phyloP scores from a whole-genome alignment of 192 early-diverging fungal species.

The Gaertneriomyces sp. region DNA sequence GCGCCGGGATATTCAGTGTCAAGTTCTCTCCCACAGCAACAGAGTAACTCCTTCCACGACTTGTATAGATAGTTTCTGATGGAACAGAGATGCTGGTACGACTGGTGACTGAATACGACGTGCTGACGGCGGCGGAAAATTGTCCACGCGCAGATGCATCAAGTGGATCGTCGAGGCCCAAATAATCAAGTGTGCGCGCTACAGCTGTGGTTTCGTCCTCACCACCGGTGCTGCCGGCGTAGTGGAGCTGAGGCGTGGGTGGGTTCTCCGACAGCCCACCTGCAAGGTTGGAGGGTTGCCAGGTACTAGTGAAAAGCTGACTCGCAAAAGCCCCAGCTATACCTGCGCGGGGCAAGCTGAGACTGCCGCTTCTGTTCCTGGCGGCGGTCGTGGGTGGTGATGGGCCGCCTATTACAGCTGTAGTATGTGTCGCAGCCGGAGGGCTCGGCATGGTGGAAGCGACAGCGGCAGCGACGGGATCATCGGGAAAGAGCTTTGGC shows the following conservation, averaged over 20 bases:
- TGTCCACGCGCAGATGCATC: constrained; percentile 7
- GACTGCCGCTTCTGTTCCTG: constrained; percentile 52
- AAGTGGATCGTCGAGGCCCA: constrained; percentile 62
- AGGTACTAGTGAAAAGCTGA: constrained; percentile 57
- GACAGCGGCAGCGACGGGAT: not conserved
- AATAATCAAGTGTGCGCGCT: constrained; percentile 63
- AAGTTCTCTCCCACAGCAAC: constrained; percentile 31
- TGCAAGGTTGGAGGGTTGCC: constrained; percentile 47
- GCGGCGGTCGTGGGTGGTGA: not conserved
- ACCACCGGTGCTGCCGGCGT: constrained; percentile 25
- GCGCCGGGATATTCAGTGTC: constrained; percentile 2
- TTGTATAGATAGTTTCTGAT: not conserved
- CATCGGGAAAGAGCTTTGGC: constrained; percentile 34
- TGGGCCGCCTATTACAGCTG: not conserved
- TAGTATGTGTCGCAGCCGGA: not conserved
- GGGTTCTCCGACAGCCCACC: not conserved
- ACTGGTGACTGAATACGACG: not conserved
- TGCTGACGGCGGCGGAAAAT: not conserved
- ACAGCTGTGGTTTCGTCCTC: constrained; percentile 57
- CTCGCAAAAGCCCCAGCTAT: constrained; percentile 58
- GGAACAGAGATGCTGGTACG: not conserved
- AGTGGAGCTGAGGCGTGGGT: constrained; percentile 4
- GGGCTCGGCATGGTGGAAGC: no score
- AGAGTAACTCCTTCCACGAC: constrained; percentile 24
- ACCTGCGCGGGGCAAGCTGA: constrained; percentile 28